A percentile compares a stretch with the other conserved stretches of the same genome.
phyloP scores from a whole-genome alignment of 495 filamentous ascomycete genomes.

The Tuber aestivum region DNA sequence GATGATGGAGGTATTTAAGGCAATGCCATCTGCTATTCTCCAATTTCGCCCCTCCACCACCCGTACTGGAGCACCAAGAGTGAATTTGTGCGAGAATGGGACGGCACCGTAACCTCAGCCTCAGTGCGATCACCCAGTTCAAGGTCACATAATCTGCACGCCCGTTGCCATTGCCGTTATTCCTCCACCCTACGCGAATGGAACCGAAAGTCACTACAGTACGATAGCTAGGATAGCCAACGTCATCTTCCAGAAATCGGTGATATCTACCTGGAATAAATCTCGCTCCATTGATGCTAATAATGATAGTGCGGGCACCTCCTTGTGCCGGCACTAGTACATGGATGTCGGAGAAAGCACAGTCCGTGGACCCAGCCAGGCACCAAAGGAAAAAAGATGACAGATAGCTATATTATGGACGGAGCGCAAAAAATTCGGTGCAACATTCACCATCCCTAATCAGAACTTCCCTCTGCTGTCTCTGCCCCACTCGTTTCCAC shows the following conservation, averaged over 20 bases:
- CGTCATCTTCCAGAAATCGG: background rate
- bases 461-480: background rate
- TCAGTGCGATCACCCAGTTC: background rate
- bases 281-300: background rate
- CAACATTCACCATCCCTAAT: background rate
- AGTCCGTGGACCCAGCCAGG: background rate
- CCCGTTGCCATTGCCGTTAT: too few species aligned
- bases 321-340: background rate
- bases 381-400: background rate
- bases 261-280: background rate
- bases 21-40: too few species aligned
- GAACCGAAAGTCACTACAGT: background rate
- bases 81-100: background rate
- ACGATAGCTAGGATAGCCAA: background rate
- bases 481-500: background rate
- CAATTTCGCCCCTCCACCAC: too few species aligned
- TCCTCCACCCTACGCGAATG: background rate
- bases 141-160: background rate
- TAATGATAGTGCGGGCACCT: background rate
- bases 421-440: background rate
- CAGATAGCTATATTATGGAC: background rate
- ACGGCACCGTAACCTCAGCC: background rate
- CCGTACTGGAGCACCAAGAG: background rate
- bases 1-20: background rate
- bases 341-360: background rate